Percentiles rank a stretch among this genome's conserved stretches.
These are phyloP conservation scores for Fusarium veterinarium DNA, from an alignment of 2,329 filamentous ascomycete genomes.

Conservation along the genomic window DNA sequence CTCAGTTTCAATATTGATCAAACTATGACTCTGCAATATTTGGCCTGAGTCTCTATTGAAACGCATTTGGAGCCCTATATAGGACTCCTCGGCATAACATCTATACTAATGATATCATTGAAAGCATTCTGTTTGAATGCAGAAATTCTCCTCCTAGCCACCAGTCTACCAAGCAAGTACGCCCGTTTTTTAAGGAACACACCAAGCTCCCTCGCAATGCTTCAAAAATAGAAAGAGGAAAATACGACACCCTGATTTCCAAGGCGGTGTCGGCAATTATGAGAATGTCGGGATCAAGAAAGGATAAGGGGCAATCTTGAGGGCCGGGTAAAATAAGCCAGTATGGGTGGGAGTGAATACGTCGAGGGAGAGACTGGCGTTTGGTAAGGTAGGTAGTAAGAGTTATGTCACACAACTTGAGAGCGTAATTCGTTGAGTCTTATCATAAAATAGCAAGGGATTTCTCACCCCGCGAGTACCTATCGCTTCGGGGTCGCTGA, in stretches of 20 bases:
- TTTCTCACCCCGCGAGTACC: constrained; percentile 52
- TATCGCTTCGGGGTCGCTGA: constrained; percentile 61
- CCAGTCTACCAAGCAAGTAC: constrained; percentile 38
- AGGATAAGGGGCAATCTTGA: constrained; percentile 8
- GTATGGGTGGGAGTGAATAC: constrained; percentile 6
- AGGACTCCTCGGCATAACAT: constrained; percentile 1
- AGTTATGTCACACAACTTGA: constrained; percentile 16
- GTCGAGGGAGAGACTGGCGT: constrained; percentile 22
- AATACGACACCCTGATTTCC: constrained; percentile 9
- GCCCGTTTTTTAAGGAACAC: constrained; percentile 40
- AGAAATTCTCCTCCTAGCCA: constrained; percentile 13
- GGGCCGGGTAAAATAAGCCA: constrained; percentile 9
- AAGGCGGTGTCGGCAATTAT: constrained; percentile 15
- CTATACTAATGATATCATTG: constrained; percentile 26
- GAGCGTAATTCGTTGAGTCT: constrained; percentile 12
- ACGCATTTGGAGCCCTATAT: neutral
- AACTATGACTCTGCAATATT: neutral
- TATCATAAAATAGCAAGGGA: constrained; percentile 24
- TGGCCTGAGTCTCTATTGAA: constrained; percentile 10
- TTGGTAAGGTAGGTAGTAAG: neutral
- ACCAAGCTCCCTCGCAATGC: constrained; percentile 46
- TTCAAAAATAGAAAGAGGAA: constrained; percentile 28
- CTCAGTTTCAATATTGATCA: neutral
- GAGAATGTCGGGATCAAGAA: constrained; percentile 19
- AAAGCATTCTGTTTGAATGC: constrained; percentile 22